These are phyloP conservation scores for Miscanthus lutarioriparius DNA, from an alignment of 176 grass and related monocot species.

Conservation along the genomic window DNA sequence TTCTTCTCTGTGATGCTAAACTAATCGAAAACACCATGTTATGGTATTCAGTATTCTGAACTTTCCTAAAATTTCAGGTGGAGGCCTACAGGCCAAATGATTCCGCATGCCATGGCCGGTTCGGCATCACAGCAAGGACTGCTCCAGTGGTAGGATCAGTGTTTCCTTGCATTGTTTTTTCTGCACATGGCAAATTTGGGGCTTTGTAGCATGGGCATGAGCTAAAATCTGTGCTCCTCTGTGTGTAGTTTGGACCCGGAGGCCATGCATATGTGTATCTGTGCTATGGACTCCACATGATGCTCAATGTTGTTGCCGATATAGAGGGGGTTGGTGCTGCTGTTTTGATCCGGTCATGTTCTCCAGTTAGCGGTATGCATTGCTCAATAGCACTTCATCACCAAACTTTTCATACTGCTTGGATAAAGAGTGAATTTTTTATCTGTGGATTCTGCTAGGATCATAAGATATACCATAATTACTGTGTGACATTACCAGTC, in stretches of 20 bases:
- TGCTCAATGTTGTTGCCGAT: constrained; percentile 95
- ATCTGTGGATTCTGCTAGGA: neutral
- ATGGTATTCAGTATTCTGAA: neutral
- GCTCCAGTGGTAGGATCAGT: constrained; percentile 60
- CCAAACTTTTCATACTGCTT: neutral
- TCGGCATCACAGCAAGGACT: constrained; percentile 73
- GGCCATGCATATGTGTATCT: constrained; percentile 93
- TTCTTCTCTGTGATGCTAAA: neutral
- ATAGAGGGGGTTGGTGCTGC: constrained; percentile 75
- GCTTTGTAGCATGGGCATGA: neutral
- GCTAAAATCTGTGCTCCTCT: neutral
- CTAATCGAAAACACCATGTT: neutral
- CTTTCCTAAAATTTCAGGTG: constrained; percentile 49
- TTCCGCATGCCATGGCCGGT: constrained; percentile 82
- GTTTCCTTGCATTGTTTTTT: neutral
- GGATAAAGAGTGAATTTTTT: neutral
- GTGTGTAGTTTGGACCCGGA: constrained; percentile 75
- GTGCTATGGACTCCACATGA: constrained; percentile 93
- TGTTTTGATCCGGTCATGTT: constrained; percentile 85
- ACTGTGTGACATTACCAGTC: neutral
- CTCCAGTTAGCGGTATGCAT: constrained; percentile 65
- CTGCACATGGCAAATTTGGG: neutral
- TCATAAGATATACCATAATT: neutral
- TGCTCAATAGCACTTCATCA: neutral
- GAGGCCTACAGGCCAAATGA: constrained; percentile 89